Conservation (phyloP, 2,329 filamentous ascomycete genomes). For the Colletotrichum chlorophyti region DNA sequence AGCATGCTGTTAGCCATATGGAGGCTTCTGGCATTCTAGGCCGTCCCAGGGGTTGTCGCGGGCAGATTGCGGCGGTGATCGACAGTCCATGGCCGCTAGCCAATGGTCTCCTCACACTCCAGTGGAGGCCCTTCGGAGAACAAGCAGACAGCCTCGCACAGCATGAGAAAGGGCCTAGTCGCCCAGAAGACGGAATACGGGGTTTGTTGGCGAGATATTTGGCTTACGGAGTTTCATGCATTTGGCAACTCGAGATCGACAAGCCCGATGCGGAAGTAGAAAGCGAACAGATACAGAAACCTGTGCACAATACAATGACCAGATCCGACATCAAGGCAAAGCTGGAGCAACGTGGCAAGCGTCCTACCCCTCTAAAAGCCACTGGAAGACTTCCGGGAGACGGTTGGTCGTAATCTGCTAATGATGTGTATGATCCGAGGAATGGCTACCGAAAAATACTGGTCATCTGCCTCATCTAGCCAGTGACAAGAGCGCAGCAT, state of each 20-base stretch:
- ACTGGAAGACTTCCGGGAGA: slow-evolving; percentile 22
- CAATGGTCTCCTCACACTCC: not conserved
- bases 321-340: slow-evolving; percentile 34
- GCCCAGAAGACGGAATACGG: slow-evolving; percentile 13
- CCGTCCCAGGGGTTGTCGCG: not conserved
- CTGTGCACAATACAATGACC: slow-evolving; percentile 28
- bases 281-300: slow-evolving; percentile 48
- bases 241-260: slow-evolving; percentile 21
- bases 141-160: slow-evolving; percentile 8
- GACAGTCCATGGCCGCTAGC: not conserved
- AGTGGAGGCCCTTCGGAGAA: not conserved
- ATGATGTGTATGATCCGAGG: slow-evolving; percentile 27
- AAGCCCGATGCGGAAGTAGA: slow-evolving; percentile 44
- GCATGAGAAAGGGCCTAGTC: slow-evolving; percentile 15
- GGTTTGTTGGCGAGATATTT: slow-evolving; percentile 11
- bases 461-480: slow-evolving; percentile 11
- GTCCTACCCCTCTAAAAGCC: not conserved
- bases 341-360: slow-evolving; percentile 32
- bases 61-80: slow-evolving; percentile 2
- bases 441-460: slow-evolving; percentile 19
- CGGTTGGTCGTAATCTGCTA: slow-evolving; percentile 10
- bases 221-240: not conserved
- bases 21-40: not conserved
- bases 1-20: slow-evolving; percentile 9
- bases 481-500: not conserved